Evolutionary conservation across 2,329 filamentous ascomycete genomes (phyloP), one percentile per base, ranked within the genome.

Genomic region (Conoideocrella luteorostrata): DNA sequence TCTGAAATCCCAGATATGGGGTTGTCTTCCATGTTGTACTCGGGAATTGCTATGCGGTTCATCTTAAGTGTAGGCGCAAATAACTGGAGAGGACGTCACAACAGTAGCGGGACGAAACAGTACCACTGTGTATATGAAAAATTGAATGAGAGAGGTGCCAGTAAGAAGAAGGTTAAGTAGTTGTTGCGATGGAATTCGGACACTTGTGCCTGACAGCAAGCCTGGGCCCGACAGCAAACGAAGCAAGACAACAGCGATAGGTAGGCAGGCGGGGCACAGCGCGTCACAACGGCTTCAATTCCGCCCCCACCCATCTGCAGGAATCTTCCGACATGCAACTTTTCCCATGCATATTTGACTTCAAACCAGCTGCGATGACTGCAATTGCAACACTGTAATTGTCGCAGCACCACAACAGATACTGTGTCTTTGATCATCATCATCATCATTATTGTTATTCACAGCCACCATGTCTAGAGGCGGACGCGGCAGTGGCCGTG

Each of bases 401-500:
- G 22, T 18, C 39, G 30, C 29, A n/a, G 30, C 33, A 17, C 21
- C 28, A 35, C n/a, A 26, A 38, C 26, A 22, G 17, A 26, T 17
- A 20, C 15, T 5, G 21, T 29, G 22, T 9, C 22, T 12, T 17
- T 26, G 34, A n/a, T n/a, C n/a, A n/a, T n/a, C n/a, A n/a, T n/a
- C 37, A 10, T 7, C 21, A 13, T 28, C n/a, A 10, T 37, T 24
- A 39, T 33, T 32, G 38, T 32, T 36, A 20, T 26, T 32, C n/a
- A n/a, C n/a, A n/a, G n/a, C n/a, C n/a, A 18, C 37, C 52, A 78
- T 78, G 74, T 76, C 74, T 41, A 64, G 72, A 58, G 73, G 74
- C 46, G 72, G 74, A 57, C 71, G 75, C 51, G 70, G 72, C 50
- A 69, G 72, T 50, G 70, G 72, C 28, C 69, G 75, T 40, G 71